Evolutionary conservation across 257 asterid species (phyloP), one percentile per base, ranked within the genome.

Genomic region (Solanum pimpinellifolium): DNA sequence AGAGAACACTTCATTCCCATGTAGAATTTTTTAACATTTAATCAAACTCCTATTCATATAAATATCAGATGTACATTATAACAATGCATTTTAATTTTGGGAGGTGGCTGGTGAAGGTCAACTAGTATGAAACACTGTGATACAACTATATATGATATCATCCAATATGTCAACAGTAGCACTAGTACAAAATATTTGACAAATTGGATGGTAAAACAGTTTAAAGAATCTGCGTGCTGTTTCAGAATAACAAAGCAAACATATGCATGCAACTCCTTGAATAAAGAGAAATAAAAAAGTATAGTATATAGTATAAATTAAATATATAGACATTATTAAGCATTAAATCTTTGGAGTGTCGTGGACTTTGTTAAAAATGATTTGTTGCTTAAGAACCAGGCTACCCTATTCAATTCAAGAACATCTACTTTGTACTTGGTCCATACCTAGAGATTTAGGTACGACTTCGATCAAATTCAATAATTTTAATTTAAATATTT

Each of bases 361-460:
- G 70, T 86, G 88, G 74, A 29, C 14, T 29, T 66, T 37, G 46
- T 41, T 18, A 21, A 76, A 59, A 83, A 78, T 87, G 86, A 90
- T 92, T 89, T 88, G 60, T 89, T 90, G 91, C 93, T 89, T 87
- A 65, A 84, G 86, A 85, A 83, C 20, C 86, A 91, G 85, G 89
- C 91, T 89, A 89, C 20, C 86, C 46, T 39, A 39, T 56, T 37
- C 21, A 47, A 16, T 83, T 83, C 15, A 33, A 23, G 33, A 31
- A 31, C 1, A 4, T 70, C 8, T 15, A 15, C 4, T 14, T 13
- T 31, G n/a, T 31, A 15, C n/a, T 68, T 33, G 15, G 21, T 35
- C 35, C 10, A 9, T 39, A 6, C 3, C 2, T n/a, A 60, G 11
- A 60, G 27, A 60, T 11, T 65, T 6, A 5, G 33, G 2, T 25